Conservation (phyloP, 2,329 filamentous ascomycete genomes). For the Talaromyces rugulosus region DNA sequence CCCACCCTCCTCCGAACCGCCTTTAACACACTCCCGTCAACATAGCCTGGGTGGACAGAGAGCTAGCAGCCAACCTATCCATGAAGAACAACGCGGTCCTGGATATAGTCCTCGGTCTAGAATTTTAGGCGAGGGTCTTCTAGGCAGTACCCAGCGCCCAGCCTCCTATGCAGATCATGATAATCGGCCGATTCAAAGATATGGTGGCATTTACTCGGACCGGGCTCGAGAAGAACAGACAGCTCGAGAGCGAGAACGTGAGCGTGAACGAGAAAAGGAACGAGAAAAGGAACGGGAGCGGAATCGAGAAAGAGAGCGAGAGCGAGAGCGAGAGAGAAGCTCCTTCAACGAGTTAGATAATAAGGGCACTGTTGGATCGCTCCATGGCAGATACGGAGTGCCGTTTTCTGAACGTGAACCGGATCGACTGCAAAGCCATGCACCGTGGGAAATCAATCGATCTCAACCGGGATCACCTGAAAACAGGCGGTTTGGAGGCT, state of each 20-base stretch:
- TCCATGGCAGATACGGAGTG: constrained; percentile 26
- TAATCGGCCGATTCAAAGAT: constrained; percentile 28
- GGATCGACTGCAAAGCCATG: constrained; percentile 23
- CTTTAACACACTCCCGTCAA: constrained; percentile 34
- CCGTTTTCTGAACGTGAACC: constrained; percentile 32
- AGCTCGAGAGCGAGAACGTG: constrained; percentile 17
- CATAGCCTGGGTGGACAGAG: constrained; percentile 42
- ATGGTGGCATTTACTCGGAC: constrained; percentile 30
- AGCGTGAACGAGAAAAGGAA: neutral
- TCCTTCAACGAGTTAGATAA: constrained; percentile 26
- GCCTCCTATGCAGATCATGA: constrained; percentile 28
- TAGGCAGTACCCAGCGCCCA: constrained; percentile 21
- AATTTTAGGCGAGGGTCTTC: constrained; percentile 21
- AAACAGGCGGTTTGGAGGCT: constrained; percentile 28
- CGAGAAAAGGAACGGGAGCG: neutral
- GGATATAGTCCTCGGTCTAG: constrained; percentile 34
- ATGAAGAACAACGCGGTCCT: constrained; percentile 31
- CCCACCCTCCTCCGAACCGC: constrained; percentile 30
- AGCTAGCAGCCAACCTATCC: constrained; percentile 39
- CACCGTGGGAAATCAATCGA: constrained; percentile 33
- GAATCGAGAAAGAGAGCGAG: constrained; percentile 26
- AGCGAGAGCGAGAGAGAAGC: constrained; percentile 33
- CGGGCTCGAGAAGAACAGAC: constrained; percentile 32
- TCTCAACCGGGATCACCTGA: constrained; percentile 38
- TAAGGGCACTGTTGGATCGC: constrained; percentile 20